A percentile compares a stretch with the other conserved stretches of the same genome.
Evolutionary conservation across 1,139 yeast species (phyloP).

Genomic region (Magnusiomyces paraingens): DNA sequence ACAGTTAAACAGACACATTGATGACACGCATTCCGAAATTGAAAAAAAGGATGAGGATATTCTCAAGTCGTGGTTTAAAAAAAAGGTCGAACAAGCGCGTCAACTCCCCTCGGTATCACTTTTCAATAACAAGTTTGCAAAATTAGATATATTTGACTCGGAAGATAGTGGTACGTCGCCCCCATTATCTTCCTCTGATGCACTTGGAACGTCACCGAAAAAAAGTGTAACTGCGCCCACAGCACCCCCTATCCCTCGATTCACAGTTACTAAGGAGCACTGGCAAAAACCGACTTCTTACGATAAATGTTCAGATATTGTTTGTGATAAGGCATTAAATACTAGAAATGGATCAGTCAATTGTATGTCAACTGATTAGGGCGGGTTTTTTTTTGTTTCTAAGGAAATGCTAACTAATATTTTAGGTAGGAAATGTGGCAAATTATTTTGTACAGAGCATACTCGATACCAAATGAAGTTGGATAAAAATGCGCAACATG

Average conservation of each 20-base stretch:
- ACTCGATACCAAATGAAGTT: slow-evolving; percentile 47
- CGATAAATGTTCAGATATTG: slow-evolving; percentile 29
- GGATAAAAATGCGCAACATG: slow-evolving; percentile 42
- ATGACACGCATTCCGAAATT: slow-evolving; percentile 50
- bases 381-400: neutral
- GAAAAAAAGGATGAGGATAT: slow-evolving; percentile 32
- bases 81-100: slow-evolving; percentile 27
- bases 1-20: slow-evolving; percentile 66
- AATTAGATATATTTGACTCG: slow-evolving; percentile 32
- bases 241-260: slow-evolving; percentile 2
- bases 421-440: slow-evolving; percentile 49
- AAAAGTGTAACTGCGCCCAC: slow-evolving; percentile 2
- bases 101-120: slow-evolving; percentile 28
- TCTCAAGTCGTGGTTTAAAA: slow-evolving; percentile 37
- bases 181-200: slow-evolving; percentile 16
- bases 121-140: slow-evolving; percentile 29
- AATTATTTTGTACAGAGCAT: slow-evolving; percentile 61
- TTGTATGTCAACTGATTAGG: slow-evolving; percentile 22
- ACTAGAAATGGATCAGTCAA: slow-evolving; percentile 30
- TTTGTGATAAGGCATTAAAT: slow-evolving; percentile 30
- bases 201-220: neutral
- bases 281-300: slow-evolving; percentile 50
- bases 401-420: neutral
- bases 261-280: slow-evolving; percentile 42
- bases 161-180: slow-evolving; percentile 18